Base-by-base conservation (phyloP, 73 alveolate genomes). In the Durusdinium trenchii region DNA sequence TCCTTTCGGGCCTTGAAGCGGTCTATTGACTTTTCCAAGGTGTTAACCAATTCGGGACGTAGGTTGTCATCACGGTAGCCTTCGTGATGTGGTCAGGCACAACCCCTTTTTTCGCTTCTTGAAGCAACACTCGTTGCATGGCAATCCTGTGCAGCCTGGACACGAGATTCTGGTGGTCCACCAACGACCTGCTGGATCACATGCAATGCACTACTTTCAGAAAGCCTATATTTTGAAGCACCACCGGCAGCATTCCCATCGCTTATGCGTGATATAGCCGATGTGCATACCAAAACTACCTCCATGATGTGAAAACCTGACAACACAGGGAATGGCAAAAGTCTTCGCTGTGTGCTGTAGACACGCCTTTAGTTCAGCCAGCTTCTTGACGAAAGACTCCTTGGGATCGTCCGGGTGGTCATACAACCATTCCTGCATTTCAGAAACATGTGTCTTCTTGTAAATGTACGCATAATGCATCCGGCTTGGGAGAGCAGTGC, bases 361-460 rank as follows among this genome's bases (percentile, higher is more conserved):
- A 73, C 52, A 32, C 84, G 82, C 85, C 87, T 90, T 90, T 42
- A 90, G 97, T 42, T 90, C 97, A 32, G 42, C 61, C 40, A 90
- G 73, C 75, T 90, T 90, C 52, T 90, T 43, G 52, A 90, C 86
- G 54, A 67, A 90, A 7, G 85, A 73, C 46, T 67, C 86, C 51
- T 90, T 90, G 20, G 86, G 85, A 79, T 62, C 97, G n/a, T 90
- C 97, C 18, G 86, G 86, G 75, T 90, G 85, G 60, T 90, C 97
- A 40, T 90, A 90, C 50, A 90, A 73, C 97, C 97, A 90, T 2
- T 90, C 97, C 97, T 90, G 40, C 71, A 78, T 20, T 20, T 62
- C 43, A 62, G 76, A 3, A 35, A 26, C 32, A 3, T 20, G 43
- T 20, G 4, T 6, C 73, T 23, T 32, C 30, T 32, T 60, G 4